Evolutionary conservation across 2,329 filamentous ascomycete species (phyloP).

Genomic region (Simplicillium aogashimaense): DNA sequence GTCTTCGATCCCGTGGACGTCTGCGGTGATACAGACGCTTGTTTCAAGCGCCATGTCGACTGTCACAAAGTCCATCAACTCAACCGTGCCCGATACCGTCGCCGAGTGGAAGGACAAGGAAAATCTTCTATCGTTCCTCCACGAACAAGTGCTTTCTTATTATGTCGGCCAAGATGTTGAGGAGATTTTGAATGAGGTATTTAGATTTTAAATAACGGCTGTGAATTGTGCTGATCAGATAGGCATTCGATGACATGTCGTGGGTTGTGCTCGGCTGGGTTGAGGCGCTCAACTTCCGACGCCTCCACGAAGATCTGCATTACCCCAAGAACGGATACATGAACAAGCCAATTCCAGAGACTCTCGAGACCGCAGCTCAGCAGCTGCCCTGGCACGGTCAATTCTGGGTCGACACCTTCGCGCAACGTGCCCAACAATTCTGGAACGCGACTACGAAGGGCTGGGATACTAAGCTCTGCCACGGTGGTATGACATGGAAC

Average conservation of each 20-base stretch:
- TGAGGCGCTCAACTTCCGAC: conserved; percentile 68
- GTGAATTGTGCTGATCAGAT: conserved; percentile 9
- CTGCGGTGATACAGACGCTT: conserved; percentile 73
- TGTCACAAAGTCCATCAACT: conserved; percentile 50
- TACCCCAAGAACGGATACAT: conserved; percentile 27
- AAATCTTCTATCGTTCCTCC: conserved; percentile 76
- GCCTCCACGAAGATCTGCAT: conserved; percentile 55
- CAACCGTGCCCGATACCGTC: conserved; percentile 20
- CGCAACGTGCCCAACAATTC: conserved; percentile 75
- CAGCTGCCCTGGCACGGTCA: conserved; percentile 62
- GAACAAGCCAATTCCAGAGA: conserved; percentile 11
- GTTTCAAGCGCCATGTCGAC: conserved; percentile 63
- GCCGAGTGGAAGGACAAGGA: conserved; percentile 46
- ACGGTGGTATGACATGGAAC: conserved; percentile 88
- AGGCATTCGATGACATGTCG: conserved; percentile 89
- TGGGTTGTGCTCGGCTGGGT: conserved; percentile 94
- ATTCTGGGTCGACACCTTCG: conserved; percentile 66
- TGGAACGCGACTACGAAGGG: conserved; percentile 71
- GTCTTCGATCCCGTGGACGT: conserved; percentile 84
- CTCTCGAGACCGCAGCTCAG: conserved; percentile 21
- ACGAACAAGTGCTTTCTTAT: conserved; percentile 64
- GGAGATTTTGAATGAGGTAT: conserved; percentile 51
- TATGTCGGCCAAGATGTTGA: conserved; percentile 84
- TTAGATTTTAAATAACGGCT: background rate
- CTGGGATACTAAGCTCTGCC: conserved; percentile 74